These are phyloP conservation scores for Diaporthe citri DNA, from an alignment of 2,329 filamentous ascomycete genomes.

Conservation along the genomic window DNA sequence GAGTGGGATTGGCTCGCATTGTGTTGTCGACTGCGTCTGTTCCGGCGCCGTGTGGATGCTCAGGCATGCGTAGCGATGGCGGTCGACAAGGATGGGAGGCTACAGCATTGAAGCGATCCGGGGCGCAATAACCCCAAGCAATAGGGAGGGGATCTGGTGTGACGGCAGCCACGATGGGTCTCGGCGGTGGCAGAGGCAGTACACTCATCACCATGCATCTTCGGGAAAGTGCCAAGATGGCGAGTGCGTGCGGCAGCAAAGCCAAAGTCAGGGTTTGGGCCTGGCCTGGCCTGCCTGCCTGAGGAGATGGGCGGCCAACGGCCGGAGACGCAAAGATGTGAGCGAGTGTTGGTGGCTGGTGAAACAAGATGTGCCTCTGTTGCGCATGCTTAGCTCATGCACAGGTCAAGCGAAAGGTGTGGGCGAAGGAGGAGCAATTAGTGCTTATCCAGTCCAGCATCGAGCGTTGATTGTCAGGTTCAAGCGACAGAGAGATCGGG, in stretches of 20 bases:
- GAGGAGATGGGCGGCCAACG: background rate
- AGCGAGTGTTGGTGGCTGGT: conserved; percentile 12
- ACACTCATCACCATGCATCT: conserved; percentile 6
- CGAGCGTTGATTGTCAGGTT: background rate
- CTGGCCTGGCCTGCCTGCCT: conserved; percentile 7
- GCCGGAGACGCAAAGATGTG: conserved; percentile 9
- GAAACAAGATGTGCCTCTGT: conserved; percentile 16
- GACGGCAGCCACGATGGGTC: conserved; percentile 7
- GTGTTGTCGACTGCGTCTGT: background rate
- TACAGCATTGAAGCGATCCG: background rate
- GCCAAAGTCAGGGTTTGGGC: background rate
- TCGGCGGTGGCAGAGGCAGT: background rate
- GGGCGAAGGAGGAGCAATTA: conserved; percentile 1
- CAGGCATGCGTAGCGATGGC: background rate
- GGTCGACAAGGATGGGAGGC: background rate
- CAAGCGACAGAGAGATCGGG: background rate
- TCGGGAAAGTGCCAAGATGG: background rate
- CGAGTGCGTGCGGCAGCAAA: background rate
- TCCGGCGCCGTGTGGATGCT: background rate
- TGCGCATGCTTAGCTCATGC: conserved; percentile 19
- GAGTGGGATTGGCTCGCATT: background rate
- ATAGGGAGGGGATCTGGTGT: conserved; percentile 19
- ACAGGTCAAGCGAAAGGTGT: background rate
- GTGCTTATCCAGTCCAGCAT: conserved; percentile 5
- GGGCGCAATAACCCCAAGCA: background rate